Evolutionary conservation across 805 yeast genomes (phyloP).

Genomic region (Saccharomycopsis oosterbeekiorum): DNA sequence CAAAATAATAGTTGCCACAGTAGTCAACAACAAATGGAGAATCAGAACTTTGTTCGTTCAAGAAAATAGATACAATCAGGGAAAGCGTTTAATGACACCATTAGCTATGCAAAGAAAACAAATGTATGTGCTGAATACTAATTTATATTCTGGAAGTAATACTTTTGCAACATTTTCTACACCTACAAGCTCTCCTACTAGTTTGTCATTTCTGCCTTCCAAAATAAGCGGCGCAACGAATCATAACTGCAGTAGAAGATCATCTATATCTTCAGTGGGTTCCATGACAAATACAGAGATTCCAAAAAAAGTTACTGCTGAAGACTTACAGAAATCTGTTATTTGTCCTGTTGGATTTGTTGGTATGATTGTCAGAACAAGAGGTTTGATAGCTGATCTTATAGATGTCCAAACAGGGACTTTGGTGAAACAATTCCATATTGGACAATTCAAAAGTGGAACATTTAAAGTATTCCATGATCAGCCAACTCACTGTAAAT

Average conservation of each 20-base stretch:
- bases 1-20: slow-evolving; percentile 50
- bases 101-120: slow-evolving; percentile 26
- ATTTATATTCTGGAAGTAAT: background rate
- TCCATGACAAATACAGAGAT: slow-evolving; percentile 11
- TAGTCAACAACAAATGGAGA: slow-evolving; percentile 58
- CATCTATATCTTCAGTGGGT: slow-evolving; percentile 14
- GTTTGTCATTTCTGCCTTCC: background rate
- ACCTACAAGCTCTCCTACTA: background rate
- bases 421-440: slow-evolving; percentile 46
- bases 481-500: slow-evolving; percentile 80
- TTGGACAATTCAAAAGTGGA: slow-evolving; percentile 53
- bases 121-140: slow-evolving; percentile 1
- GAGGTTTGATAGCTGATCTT: slow-evolving; percentile 47
- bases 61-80: slow-evolving; percentile 37
- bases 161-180: background rate
- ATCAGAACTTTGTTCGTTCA: slow-evolving; percentile 40
- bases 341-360: slow-evolving; percentile 57
- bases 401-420: slow-evolving; percentile 76
- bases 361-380: slow-evolving; percentile 61
- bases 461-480: slow-evolving; percentile 66
- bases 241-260: background rate
- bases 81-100: slow-evolving; percentile 31
- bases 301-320: slow-evolving; percentile 7
- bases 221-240: background rate
- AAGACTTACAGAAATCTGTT: slow-evolving; percentile 24